Percentiles rank a stretch among this genome's conserved stretches.
phyloP scores from a whole-genome alignment of 495 filamentous ascomycete genomes.

The Podospora appendiculata region DNA sequence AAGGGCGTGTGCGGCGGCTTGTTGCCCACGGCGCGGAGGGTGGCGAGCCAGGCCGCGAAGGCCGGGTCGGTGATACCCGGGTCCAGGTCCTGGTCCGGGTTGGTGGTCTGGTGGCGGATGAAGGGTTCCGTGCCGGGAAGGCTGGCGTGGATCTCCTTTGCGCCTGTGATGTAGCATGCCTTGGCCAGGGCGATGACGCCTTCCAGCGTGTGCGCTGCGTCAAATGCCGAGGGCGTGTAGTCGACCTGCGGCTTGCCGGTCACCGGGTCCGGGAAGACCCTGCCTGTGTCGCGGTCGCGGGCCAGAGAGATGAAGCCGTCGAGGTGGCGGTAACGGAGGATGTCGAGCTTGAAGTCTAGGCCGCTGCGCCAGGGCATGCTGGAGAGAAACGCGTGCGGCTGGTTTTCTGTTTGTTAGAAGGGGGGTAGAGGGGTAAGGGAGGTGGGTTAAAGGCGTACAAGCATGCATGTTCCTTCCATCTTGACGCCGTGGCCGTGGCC shows the following conservation, averaged over 20 bases:
- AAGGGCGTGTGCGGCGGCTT: slow-evolving; percentile 41
- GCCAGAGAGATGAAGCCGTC: slow-evolving; percentile 60
- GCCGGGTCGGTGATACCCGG: slow-evolving; percentile 55
- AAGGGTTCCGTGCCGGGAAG: slow-evolving; percentile 58
- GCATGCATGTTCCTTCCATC: slow-evolving; percentile 64
- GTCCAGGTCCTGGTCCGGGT: slow-evolving; percentile 18
- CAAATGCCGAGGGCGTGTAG: slow-evolving; percentile 63
- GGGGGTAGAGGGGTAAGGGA: not conserved
- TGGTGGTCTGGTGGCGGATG: slow-evolving; percentile 37
- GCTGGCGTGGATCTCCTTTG: slow-evolving; percentile 63
- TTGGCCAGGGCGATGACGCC: slow-evolving; percentile 66
- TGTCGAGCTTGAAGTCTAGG: slow-evolving; percentile 58
- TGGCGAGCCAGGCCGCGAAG: slow-evolving; percentile 60
- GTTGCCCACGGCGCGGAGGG: slow-evolving; percentile 42
- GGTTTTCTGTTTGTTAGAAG: not conserved
- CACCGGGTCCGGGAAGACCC: slow-evolving; percentile 64
- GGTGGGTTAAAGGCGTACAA: slow-evolving; percentile 21
- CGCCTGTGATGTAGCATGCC: slow-evolving; percentile 68
- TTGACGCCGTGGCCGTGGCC: slow-evolving; percentile 76
- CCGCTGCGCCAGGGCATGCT: slow-evolving; percentile 56
- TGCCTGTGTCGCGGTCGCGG: slow-evolving; percentile 66
- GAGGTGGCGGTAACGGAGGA: slow-evolving; percentile 54
- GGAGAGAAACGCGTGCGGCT: slow-evolving; percentile 37
- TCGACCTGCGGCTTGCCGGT: slow-evolving; percentile 55
- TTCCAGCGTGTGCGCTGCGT: slow-evolving; percentile 59